Conservation (phyloP, 2,329 filamentous ascomycete species). For the Corniculantispora saksenae region DNA sequence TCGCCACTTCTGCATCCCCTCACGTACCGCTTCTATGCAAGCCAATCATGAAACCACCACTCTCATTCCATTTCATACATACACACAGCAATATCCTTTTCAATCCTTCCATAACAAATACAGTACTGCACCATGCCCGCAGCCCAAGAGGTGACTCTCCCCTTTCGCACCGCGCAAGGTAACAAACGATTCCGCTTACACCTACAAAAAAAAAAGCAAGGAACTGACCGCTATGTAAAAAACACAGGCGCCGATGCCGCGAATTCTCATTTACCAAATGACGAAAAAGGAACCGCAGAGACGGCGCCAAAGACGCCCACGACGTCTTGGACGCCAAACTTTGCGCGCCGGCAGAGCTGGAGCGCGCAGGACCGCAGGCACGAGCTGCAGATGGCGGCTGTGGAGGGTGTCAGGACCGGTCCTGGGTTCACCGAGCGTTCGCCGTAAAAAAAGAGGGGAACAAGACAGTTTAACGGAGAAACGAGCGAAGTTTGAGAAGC, state of each 20-base stretch:
- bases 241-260: not conserved
- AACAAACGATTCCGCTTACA: not conserved
- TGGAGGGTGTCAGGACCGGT: slow-evolving; percentile 37
- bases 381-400: slow-evolving; percentile 48
- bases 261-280: not conserved
- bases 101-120: not conserved
- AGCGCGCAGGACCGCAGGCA: slow-evolving; percentile 56
- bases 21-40: not conserved
- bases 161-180: not conserved
- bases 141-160: not conserved
- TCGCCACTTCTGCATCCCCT: not conserved
- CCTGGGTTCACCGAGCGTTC: slow-evolving; percentile 46
- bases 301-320: not conserved
- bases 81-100: too few species aligned
- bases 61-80: too few species aligned
- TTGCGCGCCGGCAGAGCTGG: slow-evolving; percentile 53
- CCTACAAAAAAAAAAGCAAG: not conserved
- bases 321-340: slow-evolving; percentile 46
- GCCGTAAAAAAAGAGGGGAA: too few species aligned
- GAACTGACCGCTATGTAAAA: not conserved
- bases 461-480: too few species aligned
- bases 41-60: not conserved
- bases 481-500: too few species aligned
- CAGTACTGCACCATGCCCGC: not conserved
- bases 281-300: too few species aligned